Evolutionary conservation across 257 asterid species (phyloP), one percentile per base, ranked within the genome.

Genomic region (Thymus quinquecostatus): DNA sequence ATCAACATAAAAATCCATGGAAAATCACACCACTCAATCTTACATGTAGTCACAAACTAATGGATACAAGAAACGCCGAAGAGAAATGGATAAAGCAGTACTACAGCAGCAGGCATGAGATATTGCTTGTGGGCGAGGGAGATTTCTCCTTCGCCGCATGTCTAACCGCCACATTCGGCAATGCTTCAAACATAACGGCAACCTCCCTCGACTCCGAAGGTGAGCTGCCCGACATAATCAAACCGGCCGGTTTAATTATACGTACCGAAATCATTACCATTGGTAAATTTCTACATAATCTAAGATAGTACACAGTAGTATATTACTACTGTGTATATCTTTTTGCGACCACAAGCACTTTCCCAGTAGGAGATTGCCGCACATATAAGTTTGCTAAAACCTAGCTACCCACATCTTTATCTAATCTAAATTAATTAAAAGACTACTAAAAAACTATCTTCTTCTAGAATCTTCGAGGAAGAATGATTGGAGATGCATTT

Each of bases 101-200:
- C 60, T 55, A 55, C 4, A 55, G 60, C 60, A 55, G 38, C 38
- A 55, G 8, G 60, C 60, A 55, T 3, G 36, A 55, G 8, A 55
- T 55, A 8, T 29, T 55, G 60, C 60, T 55, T 2, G 60, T 55
- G 2, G 60, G 60, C n/a, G 60, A 55, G 36, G 60, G 87, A 9
- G 89, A 86, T 66, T 86, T 86, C 77, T 82, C 89, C 6, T 86
- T 86, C 12, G 63, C 92, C 1, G 48, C 67, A 0, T 69, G 69
- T 44, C 75, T 86, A 4, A 85, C 89, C 1, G 11, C 0, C 1
- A 68, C 71, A 0, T 54, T 54, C 12, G 60, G 34, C 34, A 54
- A 55, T 8, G 60, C 60, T 55, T 1, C 11, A 12, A 55, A 55
- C n/a, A 27, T 55, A 3, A 55, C 36, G 7, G 60, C 60, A 2